Evolutionary conservation across 345 rosid genomes (phyloP), one percentile per base, ranked within the genome.

Genomic region (Alliaria petiolata): DNA sequence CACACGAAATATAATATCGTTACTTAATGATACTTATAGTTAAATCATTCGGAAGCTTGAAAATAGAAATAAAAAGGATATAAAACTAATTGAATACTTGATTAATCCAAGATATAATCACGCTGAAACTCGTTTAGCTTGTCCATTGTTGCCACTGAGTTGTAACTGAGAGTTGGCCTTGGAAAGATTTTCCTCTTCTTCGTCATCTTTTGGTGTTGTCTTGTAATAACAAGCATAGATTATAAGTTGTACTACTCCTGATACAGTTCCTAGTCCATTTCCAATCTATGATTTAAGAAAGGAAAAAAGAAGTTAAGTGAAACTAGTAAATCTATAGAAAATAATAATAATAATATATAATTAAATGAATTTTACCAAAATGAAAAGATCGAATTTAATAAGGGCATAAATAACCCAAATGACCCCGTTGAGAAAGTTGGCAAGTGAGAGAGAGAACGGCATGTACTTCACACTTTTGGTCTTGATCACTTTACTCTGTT

Each of bases 391-490:
- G 15, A 83, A 62, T 39, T 78, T 78, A 33, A 83, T 68, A n/a
- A 79, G 72, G 8, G 86, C 84, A 77, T 82, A 83, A 30, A 71
- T 60, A 34, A 73, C 66, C 90, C 90, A 83, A 58, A 79, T 33
- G 33, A 51, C 15, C 47, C 81, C 83, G 51, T 86, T 86, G 1
- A 81, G 75, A 16, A 82, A 82, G 70, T 61, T 82, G 53, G 81
- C 74, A 4, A 86, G 57, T 6, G 90, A 83, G 20, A 86, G 85
- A 47, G 45, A 77, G 17, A 86, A 82, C 0, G 90, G 87, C 87
- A 86, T 86, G 69, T 86, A 83, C 62, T 79, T 72, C 16, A 86
- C 87, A 60, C 90, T 86, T 67, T 70, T 85, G 16, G 86, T 86
- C 43, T 70, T 63, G 31, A 81, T 82, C 54, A 83, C 86, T 67